Base-by-base conservation (phyloP, 768 basidiomycete genomes). In the Boletus huronensis region DNA sequence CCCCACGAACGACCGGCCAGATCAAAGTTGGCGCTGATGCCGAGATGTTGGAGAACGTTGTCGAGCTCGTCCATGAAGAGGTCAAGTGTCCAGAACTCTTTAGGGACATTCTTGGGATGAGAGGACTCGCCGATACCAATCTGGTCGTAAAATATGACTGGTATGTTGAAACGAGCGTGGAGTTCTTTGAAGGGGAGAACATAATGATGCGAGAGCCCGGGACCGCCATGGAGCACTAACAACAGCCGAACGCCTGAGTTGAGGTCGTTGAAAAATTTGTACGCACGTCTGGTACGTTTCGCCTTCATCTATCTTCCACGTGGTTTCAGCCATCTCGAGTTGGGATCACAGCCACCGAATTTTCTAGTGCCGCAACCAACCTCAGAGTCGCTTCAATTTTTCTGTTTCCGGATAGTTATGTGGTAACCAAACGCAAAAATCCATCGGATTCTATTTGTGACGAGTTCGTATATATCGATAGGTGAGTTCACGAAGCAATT, bases 1-100 rank as follows among this genome's bases (percentile, higher is more conserved):
- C 83, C 83, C 82, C 82, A 82, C 5, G 79, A 82, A 45, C 84
- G 82, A 0, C 83, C 83, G 1, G 76, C 57, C 2, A 84, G 61
- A 57, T 77, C 72, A 61, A 75, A 83, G n/a, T 63, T 57, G 5
- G 64, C 59, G 8, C 63, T 40, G 54, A 83, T 74, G 0, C 67
- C 72, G 19, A 84, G 68, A 21, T 77, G 58, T 5, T 58, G 41
- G 23, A 83, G 49, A 10, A 84, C 58, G 49, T 81, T 82, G 25
- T 74, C 72, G 32, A 85, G 77, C 69, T 85, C 79, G 39, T 77
- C 77, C 50, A 80, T 63, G 69, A 81, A 84, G 3, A 84, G 74
- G 7, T 78, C 73, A 21, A 75, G 59, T 6, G 74, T 76, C 79
- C 76, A 77, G 60, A 79, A 79, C 26, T 58, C 64, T 19, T 55